These are phyloP conservation scores for Zoysia matrella DNA, from an alignment of 202 grass and related monocot genomes.

Conservation along the genomic window DNA sequence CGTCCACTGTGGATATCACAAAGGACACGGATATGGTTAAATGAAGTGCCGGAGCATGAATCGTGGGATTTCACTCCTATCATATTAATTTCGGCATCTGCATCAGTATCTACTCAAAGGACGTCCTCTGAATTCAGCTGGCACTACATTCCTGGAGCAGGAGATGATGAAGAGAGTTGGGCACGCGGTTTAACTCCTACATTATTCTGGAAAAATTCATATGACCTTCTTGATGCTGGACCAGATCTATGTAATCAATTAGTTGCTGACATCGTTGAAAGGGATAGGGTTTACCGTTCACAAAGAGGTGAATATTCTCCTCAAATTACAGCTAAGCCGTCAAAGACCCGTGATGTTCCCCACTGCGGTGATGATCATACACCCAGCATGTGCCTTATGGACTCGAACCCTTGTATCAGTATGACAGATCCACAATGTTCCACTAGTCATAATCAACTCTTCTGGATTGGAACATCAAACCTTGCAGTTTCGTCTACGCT, in stretches of 20 bases:
- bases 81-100: slow-evolving; percentile 80
- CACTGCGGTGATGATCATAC: slow-evolving; percentile 45
- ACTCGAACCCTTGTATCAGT: slow-evolving; percentile 43
- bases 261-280: slow-evolving; percentile 87
- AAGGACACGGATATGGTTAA: slow-evolving; percentile 91
- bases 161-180: slow-evolving; percentile 99
- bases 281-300: slow-evolving; percentile 74
- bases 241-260: slow-evolving; percentile 73
- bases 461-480: slow-evolving; percentile 78
- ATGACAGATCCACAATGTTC: slow-evolving; percentile 40
- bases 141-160: slow-evolving; percentile 86
- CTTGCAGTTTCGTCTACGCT: slow-evolving; percentile 69
- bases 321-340: slow-evolving; percentile 62
- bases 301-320: slow-evolving; percentile 79
- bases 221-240: slow-evolving; percentile 76
- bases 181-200: slow-evolving; percentile 76
- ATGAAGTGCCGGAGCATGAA: slow-evolving; percentile 78
- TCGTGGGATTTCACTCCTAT: slow-evolving; percentile 91
- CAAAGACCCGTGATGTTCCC: slow-evolving; percentile 36
- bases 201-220: slow-evolving; percentile 88
- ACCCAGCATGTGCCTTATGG: background rate
- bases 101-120: slow-evolving; percentile 55
- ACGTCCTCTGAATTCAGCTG: slow-evolving; percentile 77
- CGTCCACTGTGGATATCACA: slow-evolving; percentile 91
- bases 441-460: slow-evolving; percentile 45